Evolutionary conservation across 176 grass and related monocot species (phyloP).

Genomic region (Raddia guianensis): DNA sequence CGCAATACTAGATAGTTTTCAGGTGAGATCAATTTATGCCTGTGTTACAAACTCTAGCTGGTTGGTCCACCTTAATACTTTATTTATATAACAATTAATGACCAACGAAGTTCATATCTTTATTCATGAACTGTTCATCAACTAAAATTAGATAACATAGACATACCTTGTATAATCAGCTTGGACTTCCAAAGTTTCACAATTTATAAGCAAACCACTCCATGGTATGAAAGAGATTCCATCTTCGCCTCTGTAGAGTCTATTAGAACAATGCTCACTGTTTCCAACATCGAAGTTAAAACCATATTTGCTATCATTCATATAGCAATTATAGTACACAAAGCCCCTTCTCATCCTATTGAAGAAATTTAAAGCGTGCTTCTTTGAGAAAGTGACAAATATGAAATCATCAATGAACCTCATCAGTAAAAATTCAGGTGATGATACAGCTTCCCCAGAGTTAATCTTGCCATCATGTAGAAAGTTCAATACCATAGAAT

Average conservation of each 20-base stretch:
- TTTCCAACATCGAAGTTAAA: conserved; percentile 63
- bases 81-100: background rate
- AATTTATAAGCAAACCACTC: conserved; percentile 95
- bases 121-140: conserved; percentile 40
- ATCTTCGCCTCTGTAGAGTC: conserved; percentile 68
- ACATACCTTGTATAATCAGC: conserved; percentile 94
- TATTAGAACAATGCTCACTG: conserved; percentile 48
- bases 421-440: conserved; percentile 59
- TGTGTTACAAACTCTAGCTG: conserved; percentile 17
- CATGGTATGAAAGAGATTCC: conserved; percentile 86
- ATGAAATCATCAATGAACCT: conserved; percentile 89
- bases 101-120: background rate
- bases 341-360: conserved; percentile 75
- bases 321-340: conserved; percentile 74
- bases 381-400: conserved; percentile 80
- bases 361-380: conserved; percentile 67
- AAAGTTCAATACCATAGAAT: conserved; percentile 53
- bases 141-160: conserved; percentile 15
- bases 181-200: conserved; percentile 88
- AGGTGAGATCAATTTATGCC: background rate
- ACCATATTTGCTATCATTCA: conserved; percentile 82
- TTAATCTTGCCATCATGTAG: conserved; percentile 42
- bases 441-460: conserved; percentile 31
- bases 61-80: background rate
- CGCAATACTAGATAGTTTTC: background rate